Evolutionary conservation across 2,329 filamentous ascomycete genomes (phyloP), one percentile per base, ranked within the genome.

Genomic region (Xylariaceae sp.): DNA sequence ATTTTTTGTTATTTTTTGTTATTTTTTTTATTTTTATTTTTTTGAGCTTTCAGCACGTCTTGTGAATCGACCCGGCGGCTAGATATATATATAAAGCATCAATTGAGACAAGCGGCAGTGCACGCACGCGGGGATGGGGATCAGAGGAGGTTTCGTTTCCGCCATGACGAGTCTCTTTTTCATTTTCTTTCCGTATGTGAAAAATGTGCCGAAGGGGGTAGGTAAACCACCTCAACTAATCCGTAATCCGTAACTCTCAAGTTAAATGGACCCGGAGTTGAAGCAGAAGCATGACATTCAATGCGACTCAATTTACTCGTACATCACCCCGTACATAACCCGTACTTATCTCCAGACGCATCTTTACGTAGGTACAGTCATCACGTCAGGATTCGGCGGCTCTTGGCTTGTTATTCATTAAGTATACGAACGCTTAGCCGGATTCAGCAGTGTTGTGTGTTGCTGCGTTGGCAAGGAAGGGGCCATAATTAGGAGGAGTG

Each of bases 361-460:
- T 13, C 8, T 11, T 23, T 11, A 51, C 41, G 41, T 45, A 45
- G 2, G 45, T 56, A 45, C 45, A 47, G 51, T 56, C 51, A 59
- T 59, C 57, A 47, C 23, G 23, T 30, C 23, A 35, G 44, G 44
- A 41, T 37, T 45, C 13, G 41, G 41, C 41, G 41, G 41, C 41
- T 45, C 41, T 45, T 30, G 23, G 5, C 11, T 45, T 11, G 2
- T 6, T 3, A n/a, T n/a, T 13, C n/a, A 41, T 9, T 41, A 41
- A 41, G 37, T 45, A n/a, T n/a, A 51, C 57, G 56, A 52, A 15
- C 60, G 59, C 62, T 65, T 68, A 66, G 54, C 68, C 66, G n/a
- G 57, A 61, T 70, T 65, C 55, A 65, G 68, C 61, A 70, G 59
- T 63, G 66, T 62, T 67, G 60, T 62, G 59, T 63, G 66, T 63